phyloP scores from a whole-genome alignment of 1,284 basidiomycete genomes.

The Pyrrhoderma lamaoense region DNA sequence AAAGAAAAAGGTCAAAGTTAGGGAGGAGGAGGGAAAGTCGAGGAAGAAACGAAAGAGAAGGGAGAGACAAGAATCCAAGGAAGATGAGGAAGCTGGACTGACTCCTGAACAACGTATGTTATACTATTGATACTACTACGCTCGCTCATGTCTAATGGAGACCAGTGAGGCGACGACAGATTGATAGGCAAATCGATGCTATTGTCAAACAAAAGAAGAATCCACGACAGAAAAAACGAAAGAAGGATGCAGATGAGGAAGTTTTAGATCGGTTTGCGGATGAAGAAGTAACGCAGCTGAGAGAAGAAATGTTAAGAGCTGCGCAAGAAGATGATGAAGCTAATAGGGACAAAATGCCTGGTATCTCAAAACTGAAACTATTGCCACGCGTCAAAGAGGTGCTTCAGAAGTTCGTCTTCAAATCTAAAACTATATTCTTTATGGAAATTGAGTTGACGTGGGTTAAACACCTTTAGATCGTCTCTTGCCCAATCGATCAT shows the following conservation, averaged over 20 bases:
- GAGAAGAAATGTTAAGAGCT: slow-evolving; percentile 82
- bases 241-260: slow-evolving; percentile 69
- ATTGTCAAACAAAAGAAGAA: slow-evolving; percentile 78
- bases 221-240: slow-evolving; percentile 56
- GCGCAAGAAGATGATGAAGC: slow-evolving; percentile 81
- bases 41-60: slow-evolving; percentile 48
- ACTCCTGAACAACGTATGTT: slow-evolving; percentile 64
- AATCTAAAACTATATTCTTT: no score
- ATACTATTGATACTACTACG: not conserved
- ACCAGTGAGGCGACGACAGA: slow-evolving; percentile 45
- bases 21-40: slow-evolving; percentile 32
- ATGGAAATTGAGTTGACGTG: no score
- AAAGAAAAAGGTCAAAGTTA: slow-evolving; percentile 38
- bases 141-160: slow-evolving; percentile 9
- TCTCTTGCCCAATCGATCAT: slow-evolving; percentile 88
- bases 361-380: slow-evolving; percentile 78
- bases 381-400: slow-evolving; percentile 89
- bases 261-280: slow-evolving; percentile 84
- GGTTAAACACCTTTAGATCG: slow-evolving; percentile 51
- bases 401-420: slow-evolving; percentile 72
- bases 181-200: slow-evolving; percentile 73
- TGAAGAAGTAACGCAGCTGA: slow-evolving; percentile 80
- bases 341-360: slow-evolving; percentile 80
- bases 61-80: slow-evolving; percentile 46
- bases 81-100: slow-evolving; percentile 36